These are phyloP conservation scores for Adiantum capillusveneris DNA, from an alignment of 75 land plant species.

Conservation along the genomic window DNA sequence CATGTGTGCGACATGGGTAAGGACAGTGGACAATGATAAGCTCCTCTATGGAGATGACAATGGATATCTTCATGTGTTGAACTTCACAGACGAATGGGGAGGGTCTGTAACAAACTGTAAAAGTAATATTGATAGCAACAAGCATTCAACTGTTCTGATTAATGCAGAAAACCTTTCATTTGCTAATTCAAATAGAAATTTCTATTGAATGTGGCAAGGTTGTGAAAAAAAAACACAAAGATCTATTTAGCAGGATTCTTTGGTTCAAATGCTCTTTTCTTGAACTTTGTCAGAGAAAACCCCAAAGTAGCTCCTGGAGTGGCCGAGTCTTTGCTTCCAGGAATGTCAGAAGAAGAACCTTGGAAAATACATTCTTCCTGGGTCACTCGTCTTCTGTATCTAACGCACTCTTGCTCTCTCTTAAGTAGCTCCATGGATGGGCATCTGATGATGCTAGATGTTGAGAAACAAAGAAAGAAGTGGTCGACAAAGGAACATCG, in stretches of 20 bases:
- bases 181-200: too few relatives aligned
- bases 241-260: too few relatives aligned
- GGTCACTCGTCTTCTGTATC: constrained; percentile 27
- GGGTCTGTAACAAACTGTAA: too few relatives aligned
- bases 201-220: too few relatives aligned
- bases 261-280: too few relatives aligned
- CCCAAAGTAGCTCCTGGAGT: constrained; percentile 26
- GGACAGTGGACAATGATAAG: constrained; percentile 29
- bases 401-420: constrained; percentile 24
- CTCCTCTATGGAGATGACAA: constrained; percentile 30
- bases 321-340: constrained; percentile 22
- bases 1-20: constrained; percentile 32
- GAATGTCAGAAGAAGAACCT: constrained; percentile 32
- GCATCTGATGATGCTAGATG: constrained; percentile 25
- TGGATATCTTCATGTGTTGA: constrained; percentile 20
- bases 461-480: constrained; percentile 23
- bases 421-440: constrained; percentile 28
- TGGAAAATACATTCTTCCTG: constrained; percentile 27
- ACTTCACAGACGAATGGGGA: constrained; percentile 38
- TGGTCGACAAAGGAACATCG: constrained; percentile 31
- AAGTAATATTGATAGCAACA: too few relatives aligned
- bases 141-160: too few relatives aligned
- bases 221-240: too few relatives aligned
- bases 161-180: too few relatives aligned
- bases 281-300: constrained; percentile 13